Conservation (phyloP, 2,329 filamentous ascomycete genomes). For the Orbilia quercus region DNA sequence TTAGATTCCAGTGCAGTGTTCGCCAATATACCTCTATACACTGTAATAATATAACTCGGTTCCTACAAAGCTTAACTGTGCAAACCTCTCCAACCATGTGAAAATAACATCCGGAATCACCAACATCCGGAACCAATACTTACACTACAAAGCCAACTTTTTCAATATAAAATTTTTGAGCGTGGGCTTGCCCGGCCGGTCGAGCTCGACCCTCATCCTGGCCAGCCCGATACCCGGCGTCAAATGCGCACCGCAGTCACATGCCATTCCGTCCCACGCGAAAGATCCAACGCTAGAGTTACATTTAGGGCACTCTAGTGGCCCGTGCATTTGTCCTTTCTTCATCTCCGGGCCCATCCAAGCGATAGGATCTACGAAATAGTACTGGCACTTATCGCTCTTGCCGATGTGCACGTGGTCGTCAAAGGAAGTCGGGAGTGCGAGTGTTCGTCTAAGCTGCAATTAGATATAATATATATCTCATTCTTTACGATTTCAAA, state of each 20-base stretch:
- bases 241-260: constrained; percentile 89
- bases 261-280: constrained; percentile 93
- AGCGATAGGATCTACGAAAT: constrained; percentile 88
- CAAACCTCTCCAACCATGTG: too few relatives aligned
- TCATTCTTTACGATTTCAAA: constrained; percentile 49
- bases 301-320: constrained; percentile 87
- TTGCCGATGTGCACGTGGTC: constrained; percentile 30
- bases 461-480: constrained; percentile 5
- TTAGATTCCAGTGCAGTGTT: too few relatives aligned
- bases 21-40: too few relatives aligned
- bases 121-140: not conserved
- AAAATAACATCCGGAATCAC: not conserved
- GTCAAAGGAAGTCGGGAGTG: constrained; percentile 39
- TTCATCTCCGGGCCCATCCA: constrained; percentile 92
- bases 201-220: constrained; percentile 77
- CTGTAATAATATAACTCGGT: too few relatives aligned
- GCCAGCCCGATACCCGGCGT: constrained; percentile 89
- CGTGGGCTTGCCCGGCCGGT: not conserved
- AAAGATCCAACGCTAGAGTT: constrained; percentile 87
- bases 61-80: too few relatives aligned
- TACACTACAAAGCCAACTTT: not conserved
- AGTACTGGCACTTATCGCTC: constrained; percentile 76
- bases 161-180: constrained; percentile 2
- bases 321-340: constrained; percentile 81
- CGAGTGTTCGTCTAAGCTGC: constrained; percentile 62